Percentiles rank a stretch among this genome's conserved stretches.
These are phyloP conservation scores for Sphaerostilbella broomeana DNA, from an alignment of 2,329 filamentous ascomycete genomes.

Conservation along the genomic window DNA sequence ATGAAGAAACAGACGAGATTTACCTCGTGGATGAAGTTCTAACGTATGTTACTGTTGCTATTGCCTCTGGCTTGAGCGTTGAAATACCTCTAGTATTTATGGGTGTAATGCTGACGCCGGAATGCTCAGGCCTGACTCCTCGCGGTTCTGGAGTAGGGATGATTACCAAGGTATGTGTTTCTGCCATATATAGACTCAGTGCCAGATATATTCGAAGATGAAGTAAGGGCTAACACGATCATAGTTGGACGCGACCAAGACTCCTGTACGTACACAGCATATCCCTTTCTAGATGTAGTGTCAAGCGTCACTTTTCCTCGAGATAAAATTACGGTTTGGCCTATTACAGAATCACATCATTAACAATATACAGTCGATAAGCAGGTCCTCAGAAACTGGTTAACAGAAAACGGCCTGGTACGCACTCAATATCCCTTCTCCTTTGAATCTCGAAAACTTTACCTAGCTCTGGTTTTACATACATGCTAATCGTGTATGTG, in stretches of 20 bases:
- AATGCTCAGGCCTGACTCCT: constrained; percentile 3
- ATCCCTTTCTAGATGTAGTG: too few species aligned
- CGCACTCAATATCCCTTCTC: neutral
- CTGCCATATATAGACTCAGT: too few species aligned
- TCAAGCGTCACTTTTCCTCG: too few species aligned
- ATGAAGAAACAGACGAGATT: constrained; percentile 6
- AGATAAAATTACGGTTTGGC: neutral
- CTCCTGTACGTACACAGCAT: too few species aligned
- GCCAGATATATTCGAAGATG: neutral
- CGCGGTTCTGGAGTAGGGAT: constrained; percentile 7
- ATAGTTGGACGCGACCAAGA: constrained; percentile 6
- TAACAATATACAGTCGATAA: constrained; percentile 4
- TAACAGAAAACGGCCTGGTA: constrained; percentile 7
- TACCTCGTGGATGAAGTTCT: constrained; percentile 6
- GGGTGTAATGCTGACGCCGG: neutral
- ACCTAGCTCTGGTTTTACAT: too few species aligned
- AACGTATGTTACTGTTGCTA: neutral
- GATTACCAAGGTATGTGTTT: constrained; percentile 5
- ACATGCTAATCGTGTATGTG: too few species aligned
- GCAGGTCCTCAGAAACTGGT: constrained; percentile 6
- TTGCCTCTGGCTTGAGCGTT: neutral
- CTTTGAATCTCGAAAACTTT: too few species aligned
- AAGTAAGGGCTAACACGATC: neutral
- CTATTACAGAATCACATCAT: neutral
- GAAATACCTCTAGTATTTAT: too few species aligned